A percentile compares a stretch with the other conserved stretches of the same genome.
These are phyloP conservation scores for Aquanectria penicillioides DNA, from an alignment of 2,329 filamentous ascomycete species.

Conservation along the genomic window DNA sequence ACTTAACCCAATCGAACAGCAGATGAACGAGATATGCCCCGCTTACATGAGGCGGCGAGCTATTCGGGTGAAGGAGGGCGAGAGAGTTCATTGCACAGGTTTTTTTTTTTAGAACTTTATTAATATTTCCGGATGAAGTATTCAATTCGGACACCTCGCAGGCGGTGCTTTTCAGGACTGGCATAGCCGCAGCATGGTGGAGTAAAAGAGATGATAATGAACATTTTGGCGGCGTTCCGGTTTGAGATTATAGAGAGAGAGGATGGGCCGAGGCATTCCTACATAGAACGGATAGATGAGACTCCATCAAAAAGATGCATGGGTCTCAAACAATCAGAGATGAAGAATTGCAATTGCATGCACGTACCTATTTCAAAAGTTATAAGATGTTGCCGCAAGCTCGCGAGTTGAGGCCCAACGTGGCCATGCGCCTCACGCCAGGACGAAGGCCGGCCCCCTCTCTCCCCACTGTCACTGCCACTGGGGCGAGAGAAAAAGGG, in stretches of 20 bases:
- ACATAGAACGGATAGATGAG: conserved; percentile 11
- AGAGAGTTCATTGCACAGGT: too few relatives aligned
- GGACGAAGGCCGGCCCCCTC: too few relatives aligned
- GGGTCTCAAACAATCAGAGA: background rate
- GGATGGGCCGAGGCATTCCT: background rate
- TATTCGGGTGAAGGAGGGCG: too few relatives aligned
- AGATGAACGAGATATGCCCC: too few relatives aligned
- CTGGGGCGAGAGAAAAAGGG: background rate
- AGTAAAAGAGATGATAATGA: background rate
- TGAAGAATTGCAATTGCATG: background rate
- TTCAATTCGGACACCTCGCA: conserved; percentile 6
- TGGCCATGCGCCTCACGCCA: conserved; percentile 1
- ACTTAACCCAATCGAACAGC: background rate
- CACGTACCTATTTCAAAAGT: too few relatives aligned
- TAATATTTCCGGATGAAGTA: background rate
- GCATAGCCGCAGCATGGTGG: background rate
- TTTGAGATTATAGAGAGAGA: background rate
- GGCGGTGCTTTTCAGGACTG: too few relatives aligned
- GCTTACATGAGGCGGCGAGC: too few relatives aligned
- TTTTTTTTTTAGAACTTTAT: background rate
- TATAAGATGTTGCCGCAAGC: too few relatives aligned
- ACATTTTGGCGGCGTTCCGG: conserved; percentile 20
- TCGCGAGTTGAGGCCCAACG: background rate
- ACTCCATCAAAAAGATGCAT: background rate
- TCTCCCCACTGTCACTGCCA: too few relatives aligned